Evolutionary conservation across 352 stramenopile genomes (phyloP).

Genomic region (Pythium phragmiticola): DNA sequence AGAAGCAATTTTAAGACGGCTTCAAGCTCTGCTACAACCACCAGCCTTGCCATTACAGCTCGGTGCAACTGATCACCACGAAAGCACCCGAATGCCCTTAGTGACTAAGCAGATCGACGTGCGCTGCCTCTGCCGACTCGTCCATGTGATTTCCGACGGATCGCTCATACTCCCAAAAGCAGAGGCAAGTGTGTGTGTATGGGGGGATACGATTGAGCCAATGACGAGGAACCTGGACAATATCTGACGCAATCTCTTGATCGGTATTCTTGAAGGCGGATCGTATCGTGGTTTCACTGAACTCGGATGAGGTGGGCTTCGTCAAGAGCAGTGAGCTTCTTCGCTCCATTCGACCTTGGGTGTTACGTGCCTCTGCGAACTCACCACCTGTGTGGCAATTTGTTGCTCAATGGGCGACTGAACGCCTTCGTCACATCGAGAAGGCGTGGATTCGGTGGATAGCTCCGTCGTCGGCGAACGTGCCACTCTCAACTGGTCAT

Average conservation of each 20-base stretch:
- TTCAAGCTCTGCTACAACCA: conserved; percentile 6
- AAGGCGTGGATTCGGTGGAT: background rate
- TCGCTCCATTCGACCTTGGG: conserved; percentile 47
- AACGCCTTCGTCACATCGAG: background rate
- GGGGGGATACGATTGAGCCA: too few relatives aligned
- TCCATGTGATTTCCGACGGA: conserved; percentile 43
- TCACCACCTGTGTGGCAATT: conserved; percentile 38
- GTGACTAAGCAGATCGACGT: conserved; percentile 38
- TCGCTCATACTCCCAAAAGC: conserved; percentile 25
- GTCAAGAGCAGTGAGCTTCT: conserved; percentile 51
- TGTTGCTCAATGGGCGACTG: conserved; percentile 18
- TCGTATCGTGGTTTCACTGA: conserved; percentile 32
- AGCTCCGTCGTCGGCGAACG: background rate
- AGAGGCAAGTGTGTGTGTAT: conserved; percentile 29
- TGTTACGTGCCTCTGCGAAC: conserved; percentile 30
- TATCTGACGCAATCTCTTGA: background rate
- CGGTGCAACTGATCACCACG: background rate
- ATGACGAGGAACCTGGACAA: too few relatives aligned
- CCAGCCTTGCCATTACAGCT: background rate
- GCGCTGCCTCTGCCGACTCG: conserved; percentile 41
- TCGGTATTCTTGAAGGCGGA: conserved; percentile 30
- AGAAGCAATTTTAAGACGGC: conserved; percentile 11
- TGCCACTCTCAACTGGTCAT: background rate
- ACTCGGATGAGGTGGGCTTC: conserved; percentile 40
- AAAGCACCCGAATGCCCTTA: conserved; percentile 11